Base-by-base conservation (phyloP, 2,329 filamentous ascomycete genomes). In the Verticillium isaacii region DNA sequence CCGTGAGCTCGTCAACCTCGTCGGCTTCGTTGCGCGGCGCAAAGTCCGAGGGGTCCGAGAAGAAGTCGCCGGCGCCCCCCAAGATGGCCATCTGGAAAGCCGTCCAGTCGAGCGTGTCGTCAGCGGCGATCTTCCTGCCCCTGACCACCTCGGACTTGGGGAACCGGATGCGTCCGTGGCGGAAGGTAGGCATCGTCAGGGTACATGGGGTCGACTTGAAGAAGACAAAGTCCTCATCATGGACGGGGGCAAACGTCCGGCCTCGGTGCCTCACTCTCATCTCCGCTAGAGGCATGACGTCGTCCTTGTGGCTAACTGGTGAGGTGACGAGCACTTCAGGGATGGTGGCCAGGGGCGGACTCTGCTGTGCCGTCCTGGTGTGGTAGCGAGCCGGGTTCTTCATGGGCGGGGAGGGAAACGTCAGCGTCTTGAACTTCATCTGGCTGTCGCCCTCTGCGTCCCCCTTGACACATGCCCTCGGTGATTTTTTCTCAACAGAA, bases 31-130 rank as follows among this genome's bases (percentile, higher is more conserved):
- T 68, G 12, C 67, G 72, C 6, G 71, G 74, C 14, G 76, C 72
- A 56, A 73, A 76, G 66, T 79, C 77, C 57, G 76, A 73, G 19
- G 74, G 73, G 58, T 82, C 82, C 19, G 74, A 73, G 59, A 78
- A 75, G 55, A 83, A 75, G 65, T 85, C 83, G 34, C 81, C 82
- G 2, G 82, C 81, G 5, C 82, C 83, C 52, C 85, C 85, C 0
- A 84, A 73, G 58, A 88, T 86, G 17, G 86, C 85, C 80, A 87
- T 86, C 71, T 89, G 85, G 69, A 87, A 88, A 3, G 85, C 85
- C 6, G 82, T 85, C 85, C 85, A 88, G 74, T 89, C 85, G 3
- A 88, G 71, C 9, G 77, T 80, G 57, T 82, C 82, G 58, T 85
- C 83, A 34, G 75, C 74, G 23, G 71, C 72, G 8, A 77, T 73